These are phyloP conservation scores for Backusella sp. DNA, from an alignment of 192 early-diverging fungal genomes.

Conservation along the genomic window DNA sequence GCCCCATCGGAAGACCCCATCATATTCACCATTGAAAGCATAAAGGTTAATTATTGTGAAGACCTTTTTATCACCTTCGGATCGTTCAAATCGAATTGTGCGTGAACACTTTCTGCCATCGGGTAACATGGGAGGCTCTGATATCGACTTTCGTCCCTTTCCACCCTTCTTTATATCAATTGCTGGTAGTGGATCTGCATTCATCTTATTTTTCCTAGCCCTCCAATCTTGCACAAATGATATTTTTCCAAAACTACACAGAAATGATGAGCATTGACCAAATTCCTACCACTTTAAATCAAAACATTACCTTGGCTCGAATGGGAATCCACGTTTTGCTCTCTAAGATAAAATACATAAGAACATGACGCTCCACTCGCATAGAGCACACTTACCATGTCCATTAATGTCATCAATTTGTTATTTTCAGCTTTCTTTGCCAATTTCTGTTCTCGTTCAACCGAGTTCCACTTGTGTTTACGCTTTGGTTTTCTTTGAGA, in stretches of 20 bases:
- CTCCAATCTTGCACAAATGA: conserved; percentile 73
- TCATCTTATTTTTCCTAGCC: conserved; percentile 52
- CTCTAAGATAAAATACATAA: background rate
- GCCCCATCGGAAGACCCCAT: conserved; percentile 69
- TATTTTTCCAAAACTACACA: conserved; percentile 58
- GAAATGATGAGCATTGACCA: background rate
- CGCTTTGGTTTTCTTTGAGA: conserved; percentile 50
- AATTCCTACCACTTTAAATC: background rate
- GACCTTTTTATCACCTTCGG: conserved; percentile 49
- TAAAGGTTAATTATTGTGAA: conserved; percentile 65
- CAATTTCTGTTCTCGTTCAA: conserved; percentile 65
- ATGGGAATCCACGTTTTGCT: conserved; percentile 47
- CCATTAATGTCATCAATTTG: conserved; percentile 72
- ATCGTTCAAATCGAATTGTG: conserved; percentile 67
- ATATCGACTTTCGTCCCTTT: conserved; percentile 32
- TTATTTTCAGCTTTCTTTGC: conserved; percentile 66
- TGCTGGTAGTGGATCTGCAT: conserved; percentile 47
- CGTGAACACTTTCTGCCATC: conserved; percentile 65
- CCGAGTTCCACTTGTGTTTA: conserved; percentile 70
- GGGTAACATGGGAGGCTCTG: conserved; percentile 44
- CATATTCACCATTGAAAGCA: conserved; percentile 51
- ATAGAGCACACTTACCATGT: conserved; percentile 46
- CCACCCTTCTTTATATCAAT: conserved; percentile 46
- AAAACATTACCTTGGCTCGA: conserved; percentile 47
- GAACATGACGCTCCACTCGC: background rate